phyloP scores from a whole-genome alignment of 345 rosid species.

The Eucalyptus marginata region DNA sequence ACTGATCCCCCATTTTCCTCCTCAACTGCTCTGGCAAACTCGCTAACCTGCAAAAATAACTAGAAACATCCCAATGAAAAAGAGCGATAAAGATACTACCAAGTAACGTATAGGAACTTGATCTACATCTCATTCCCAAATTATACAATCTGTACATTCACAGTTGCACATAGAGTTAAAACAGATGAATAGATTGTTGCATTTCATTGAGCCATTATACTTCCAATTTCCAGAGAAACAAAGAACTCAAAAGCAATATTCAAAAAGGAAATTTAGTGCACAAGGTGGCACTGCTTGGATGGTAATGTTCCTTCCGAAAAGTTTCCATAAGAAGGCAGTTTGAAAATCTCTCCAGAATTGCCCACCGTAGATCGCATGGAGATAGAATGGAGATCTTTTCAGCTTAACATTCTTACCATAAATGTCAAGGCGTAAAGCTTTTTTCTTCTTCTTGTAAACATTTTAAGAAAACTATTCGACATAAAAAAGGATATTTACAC shows the following conservation, averaged over 20 bases:
- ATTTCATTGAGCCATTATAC: neutral
- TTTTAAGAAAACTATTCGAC: neutral
- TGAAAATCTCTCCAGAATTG: neutral
- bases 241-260: neutral
- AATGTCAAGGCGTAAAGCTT: neutral
- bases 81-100: neutral
- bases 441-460: neutral
- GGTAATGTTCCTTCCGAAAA: neutral
- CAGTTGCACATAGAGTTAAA: neutral
- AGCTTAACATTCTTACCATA: neutral
- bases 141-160: neutral
- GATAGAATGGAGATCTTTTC: neutral
- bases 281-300: neutral
- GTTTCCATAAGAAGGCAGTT: neutral
- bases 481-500: neutral
- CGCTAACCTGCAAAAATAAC: conserved; percentile 26
- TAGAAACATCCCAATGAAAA: neutral
- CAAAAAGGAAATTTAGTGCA: neutral
- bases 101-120: neutral
- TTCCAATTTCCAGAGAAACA: neutral
- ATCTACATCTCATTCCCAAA: neutral
- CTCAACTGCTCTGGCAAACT: conserved; percentile 35
- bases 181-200: neutral
- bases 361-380: neutral
- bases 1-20: conserved; percentile 59